Conservation (phyloP, 2,329 filamentous ascomycete genomes). For the Rosellinia necatrix region DNA sequence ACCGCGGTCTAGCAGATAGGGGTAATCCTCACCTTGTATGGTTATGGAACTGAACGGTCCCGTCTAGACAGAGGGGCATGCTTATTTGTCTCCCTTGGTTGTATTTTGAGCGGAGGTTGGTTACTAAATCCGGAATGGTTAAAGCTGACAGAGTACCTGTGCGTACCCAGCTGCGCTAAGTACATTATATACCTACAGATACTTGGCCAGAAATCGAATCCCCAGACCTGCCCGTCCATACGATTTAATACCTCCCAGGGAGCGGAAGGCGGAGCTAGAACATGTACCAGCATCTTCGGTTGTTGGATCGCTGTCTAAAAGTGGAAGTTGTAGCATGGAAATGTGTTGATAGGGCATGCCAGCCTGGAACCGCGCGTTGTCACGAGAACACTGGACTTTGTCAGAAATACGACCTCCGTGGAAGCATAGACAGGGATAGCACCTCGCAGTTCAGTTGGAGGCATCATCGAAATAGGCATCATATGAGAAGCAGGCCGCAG, state of each 20-base stretch:
- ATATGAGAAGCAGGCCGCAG: slow-evolving; percentile 4
- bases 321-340: not conserved
- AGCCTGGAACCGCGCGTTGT: not conserved
- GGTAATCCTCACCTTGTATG: too few species aligned
- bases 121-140: slow-evolving; percentile 19
- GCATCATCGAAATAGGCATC: not conserved
- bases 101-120: not conserved
- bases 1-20: too few species aligned
- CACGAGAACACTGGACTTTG: not conserved
- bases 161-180: slow-evolving; percentile 12
- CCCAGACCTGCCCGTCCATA: too few species aligned
- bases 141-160: slow-evolving; percentile 18
- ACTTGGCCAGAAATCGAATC: too few species aligned
- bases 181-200: slow-evolving; percentile 10
- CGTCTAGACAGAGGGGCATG: too few species aligned
- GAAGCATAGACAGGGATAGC: slow-evolving; percentile 1
- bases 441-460: slow-evolving; percentile 5
- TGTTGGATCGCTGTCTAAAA: slow-evolving; percentile 1
- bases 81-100: not conserved
- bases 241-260: too few species aligned
- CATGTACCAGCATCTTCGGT: not conserved
- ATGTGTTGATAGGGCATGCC: not conserved
- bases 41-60: too few species aligned
- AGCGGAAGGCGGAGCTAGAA: not conserved
- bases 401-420: not conserved